Conservation (phyloP, 148 eudicot species). For the Oxyria digyna region DNA sequence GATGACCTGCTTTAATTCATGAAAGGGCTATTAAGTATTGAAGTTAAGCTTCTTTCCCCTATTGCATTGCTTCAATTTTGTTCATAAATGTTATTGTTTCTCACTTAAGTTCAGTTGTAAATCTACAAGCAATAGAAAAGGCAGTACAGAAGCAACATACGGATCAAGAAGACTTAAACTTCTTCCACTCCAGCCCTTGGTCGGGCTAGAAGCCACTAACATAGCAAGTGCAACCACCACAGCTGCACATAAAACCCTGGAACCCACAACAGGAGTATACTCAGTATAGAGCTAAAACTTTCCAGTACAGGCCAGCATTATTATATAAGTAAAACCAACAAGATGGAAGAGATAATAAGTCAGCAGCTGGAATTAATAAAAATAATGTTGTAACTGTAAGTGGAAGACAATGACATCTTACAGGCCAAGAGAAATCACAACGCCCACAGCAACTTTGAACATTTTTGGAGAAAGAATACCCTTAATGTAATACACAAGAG, state of each 20-base stretch:
- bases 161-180: slow-evolving; percentile 98
- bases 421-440: slow-evolving; percentile 83
- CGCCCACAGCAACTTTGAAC: slow-evolving; percentile 94
- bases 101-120: neutral
- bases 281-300: neutral
- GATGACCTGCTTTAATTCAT: neutral
- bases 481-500: slow-evolving; percentile 83
- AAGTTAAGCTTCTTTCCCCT: neutral
- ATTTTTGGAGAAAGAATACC: slow-evolving; percentile 80
- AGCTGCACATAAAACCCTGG: slow-evolving; percentile 70
- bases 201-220: slow-evolving; percentile 95
- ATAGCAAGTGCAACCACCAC: slow-evolving; percentile 70
- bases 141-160: slow-evolving; percentile 32
- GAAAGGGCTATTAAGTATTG: neutral
- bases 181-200: slow-evolving; percentile 98
- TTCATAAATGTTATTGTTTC: neutral
- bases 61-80: neutral
- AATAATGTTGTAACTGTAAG: neutral
- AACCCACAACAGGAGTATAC: neutral
- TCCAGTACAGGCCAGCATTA: neutral
- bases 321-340: neutral
- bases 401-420: slow-evolving; percentile 29
- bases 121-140: neutral
- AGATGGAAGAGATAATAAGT: neutral
- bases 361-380: neutral